Evolutionary conservation across 768 basidiomycete species (phyloP).

Genomic region (Leccinum obscurum): DNA sequence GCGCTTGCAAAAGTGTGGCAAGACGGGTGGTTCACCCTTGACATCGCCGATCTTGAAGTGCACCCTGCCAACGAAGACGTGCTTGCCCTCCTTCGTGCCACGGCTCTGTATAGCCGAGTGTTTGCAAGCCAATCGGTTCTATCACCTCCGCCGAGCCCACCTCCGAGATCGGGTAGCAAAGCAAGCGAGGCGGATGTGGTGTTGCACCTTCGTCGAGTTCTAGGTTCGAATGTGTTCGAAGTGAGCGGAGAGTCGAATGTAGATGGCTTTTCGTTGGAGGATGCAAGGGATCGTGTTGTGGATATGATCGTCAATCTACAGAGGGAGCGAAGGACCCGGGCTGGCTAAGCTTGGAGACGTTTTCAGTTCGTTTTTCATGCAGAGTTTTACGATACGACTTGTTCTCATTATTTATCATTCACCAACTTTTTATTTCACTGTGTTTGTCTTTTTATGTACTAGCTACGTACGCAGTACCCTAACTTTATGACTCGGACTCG

Average conservation of each 20-base stretch:
- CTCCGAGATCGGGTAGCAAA: slow-evolving; percentile 20
- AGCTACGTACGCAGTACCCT: neutral
- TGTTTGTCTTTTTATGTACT: slow-evolving; percentile 17
- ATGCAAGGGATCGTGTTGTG: slow-evolving; percentile 74
- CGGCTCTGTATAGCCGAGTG: slow-evolving; percentile 60
- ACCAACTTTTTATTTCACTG: neutral
- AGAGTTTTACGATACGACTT: neutral
- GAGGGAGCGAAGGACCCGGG: slow-evolving; percentile 26
- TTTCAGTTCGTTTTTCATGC: neutral
- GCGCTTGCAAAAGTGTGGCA: slow-evolving; percentile 60
- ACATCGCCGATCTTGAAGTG: slow-evolving; percentile 33
- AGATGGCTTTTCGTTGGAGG: slow-evolving; percentile 53
- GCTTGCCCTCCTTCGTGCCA: slow-evolving; percentile 53
- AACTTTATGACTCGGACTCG: neutral
- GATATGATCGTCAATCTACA: slow-evolving; percentile 58
- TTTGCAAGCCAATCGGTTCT: slow-evolving; percentile 49
- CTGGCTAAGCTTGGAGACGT: slow-evolving; percentile 6
- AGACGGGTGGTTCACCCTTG: slow-evolving; percentile 27
- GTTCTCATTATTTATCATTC: neutral
- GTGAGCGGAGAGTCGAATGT: slow-evolving; percentile 19
- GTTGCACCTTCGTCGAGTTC: slow-evolving; percentile 49
- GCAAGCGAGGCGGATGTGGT: slow-evolving; percentile 34
- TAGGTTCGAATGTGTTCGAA: slow-evolving; percentile 55
- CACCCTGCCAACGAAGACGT: slow-evolving; percentile 46
- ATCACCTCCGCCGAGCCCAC: slow-evolving; percentile 62